Base-by-base conservation (phyloP, 345 rosid genomes). In the Syzygium jambos region DNA sequence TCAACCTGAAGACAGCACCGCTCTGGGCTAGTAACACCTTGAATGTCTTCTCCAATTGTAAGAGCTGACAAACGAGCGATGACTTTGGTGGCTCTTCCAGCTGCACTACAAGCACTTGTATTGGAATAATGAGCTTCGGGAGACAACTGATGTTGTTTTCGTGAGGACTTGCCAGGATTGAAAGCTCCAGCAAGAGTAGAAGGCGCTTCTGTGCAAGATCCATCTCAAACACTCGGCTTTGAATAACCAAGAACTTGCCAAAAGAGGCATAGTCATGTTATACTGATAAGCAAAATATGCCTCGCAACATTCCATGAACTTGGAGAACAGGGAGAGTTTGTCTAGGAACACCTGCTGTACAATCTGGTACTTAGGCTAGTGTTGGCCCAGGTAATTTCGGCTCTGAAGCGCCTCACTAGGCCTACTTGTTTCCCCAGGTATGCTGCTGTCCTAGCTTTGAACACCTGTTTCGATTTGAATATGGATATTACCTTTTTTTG, bases 161-260 rank as follows among this genome's bases (percentile, higher is more conserved):
- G 94, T 52, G 98, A 95, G 86, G 94, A 92, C 93, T 96, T 98
- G 83, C 93, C 95, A 82, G 97, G 95, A 85, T 92, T 25, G 88
- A 92, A 92, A 49, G 90, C 96, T 89, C 87, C 90, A 89, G 96
- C 91, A 87, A 98, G 96, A 85, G 96, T 94, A 87, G 95, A 87
- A 84, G 95, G 94, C 88, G 95, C 95, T 92, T 96, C 99, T 53
- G 95, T 93, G 98, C 99, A 89, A 96, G 95, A 89, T 98, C 98
- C 87, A 96, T 94, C 94, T 98, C 99, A 92, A 96, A 94, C 85
- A 95, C 98, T 87, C 96, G 94, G 90, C 95, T 95, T 87, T 96
- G 98, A 90, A 98, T 96, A 95, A 84, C 97, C 99, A 90, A 98
- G 97, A 88, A 98, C 99, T 88, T 96, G 98, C 91, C 94, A 95